These are phyloP conservation scores for Phytopythium aichiense DNA, from an alignment of 352 stramenopile species.

Conservation along the genomic window DNA sequence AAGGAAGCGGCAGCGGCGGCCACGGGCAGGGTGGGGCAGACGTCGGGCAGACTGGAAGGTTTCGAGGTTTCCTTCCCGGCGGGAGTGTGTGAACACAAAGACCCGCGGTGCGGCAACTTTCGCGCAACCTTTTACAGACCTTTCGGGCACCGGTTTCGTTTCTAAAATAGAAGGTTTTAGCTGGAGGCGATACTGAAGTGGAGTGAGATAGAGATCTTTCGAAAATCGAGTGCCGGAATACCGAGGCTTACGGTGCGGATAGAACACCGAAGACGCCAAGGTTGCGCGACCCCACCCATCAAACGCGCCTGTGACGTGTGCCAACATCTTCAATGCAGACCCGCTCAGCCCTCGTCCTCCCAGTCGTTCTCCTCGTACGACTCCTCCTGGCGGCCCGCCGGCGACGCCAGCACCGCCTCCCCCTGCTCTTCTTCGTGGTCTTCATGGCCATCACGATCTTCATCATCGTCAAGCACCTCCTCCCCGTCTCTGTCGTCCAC, in stretches of 20 bases:
- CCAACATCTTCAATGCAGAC: too few relatives aligned
- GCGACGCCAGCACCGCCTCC: background rate
- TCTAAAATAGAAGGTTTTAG: background rate
- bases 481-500: too few relatives aligned
- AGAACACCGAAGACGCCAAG: background rate
- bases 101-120: background rate
- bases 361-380: slow-evolving; percentile 61
- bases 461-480: background rate
- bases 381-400: slow-evolving; percentile 21
- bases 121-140: background rate
- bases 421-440: background rate
- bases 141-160: background rate
- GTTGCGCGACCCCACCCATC: background rate
- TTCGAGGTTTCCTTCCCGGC: too few relatives aligned
- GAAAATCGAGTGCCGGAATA: background rate
- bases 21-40: too few relatives aligned
- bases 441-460: background rate
- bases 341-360: slow-evolving; percentile 36
- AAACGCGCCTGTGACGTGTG: background rate
- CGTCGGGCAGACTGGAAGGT: too few relatives aligned
- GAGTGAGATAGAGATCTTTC: too few relatives aligned
- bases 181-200: too few relatives aligned
- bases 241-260: background rate
- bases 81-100: background rate
- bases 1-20: too few relatives aligned